Conservation (phyloP, 495 filamentous ascomycete genomes). For the Trypethelium eluteriae region DNA sequence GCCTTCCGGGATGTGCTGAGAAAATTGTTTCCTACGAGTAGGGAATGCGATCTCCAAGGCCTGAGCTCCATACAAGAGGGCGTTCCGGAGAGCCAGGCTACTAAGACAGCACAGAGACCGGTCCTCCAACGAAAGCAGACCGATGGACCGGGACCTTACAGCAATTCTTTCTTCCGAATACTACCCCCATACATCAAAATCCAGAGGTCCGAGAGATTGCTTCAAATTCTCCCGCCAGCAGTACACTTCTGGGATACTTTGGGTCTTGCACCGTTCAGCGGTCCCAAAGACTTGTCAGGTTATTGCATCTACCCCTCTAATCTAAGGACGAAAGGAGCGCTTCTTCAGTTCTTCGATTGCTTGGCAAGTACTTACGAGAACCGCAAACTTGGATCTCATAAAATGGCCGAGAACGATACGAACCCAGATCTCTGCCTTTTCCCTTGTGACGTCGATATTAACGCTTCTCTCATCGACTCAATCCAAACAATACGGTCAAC, state of each 20-base stretch:
- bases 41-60: conserved; percentile 15
- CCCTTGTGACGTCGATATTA: not conserved
- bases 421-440: not conserved
- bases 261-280: conserved; percentile 69
- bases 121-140: conserved; percentile 11
- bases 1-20: not conserved
- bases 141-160: conserved; percentile 15
- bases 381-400: conserved; percentile 68
- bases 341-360: conserved; percentile 5
- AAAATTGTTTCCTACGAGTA: conserved; percentile 11
- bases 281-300: conserved; percentile 67
- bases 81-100: not conserved
- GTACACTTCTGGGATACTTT: conserved; percentile 87
- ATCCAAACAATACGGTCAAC: not conserved
- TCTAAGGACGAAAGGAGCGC: not conserved
- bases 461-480: not conserved
- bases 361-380: conserved; percentile 59
- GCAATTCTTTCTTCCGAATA: conserved; percentile 33
- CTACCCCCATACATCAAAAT: conserved; percentile 67
- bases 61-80: conserved; percentile 20
- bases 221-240: conserved; percentile 73
- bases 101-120: conserved; percentile 10
- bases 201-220: conserved; percentile 60
- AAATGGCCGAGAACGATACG: conserved; percentile 21
- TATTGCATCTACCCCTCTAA: conserved; percentile 66